Base-by-base conservation (phyloP, 2,329 filamentous ascomycete genomes). In the Penicillium decumbens region DNA sequence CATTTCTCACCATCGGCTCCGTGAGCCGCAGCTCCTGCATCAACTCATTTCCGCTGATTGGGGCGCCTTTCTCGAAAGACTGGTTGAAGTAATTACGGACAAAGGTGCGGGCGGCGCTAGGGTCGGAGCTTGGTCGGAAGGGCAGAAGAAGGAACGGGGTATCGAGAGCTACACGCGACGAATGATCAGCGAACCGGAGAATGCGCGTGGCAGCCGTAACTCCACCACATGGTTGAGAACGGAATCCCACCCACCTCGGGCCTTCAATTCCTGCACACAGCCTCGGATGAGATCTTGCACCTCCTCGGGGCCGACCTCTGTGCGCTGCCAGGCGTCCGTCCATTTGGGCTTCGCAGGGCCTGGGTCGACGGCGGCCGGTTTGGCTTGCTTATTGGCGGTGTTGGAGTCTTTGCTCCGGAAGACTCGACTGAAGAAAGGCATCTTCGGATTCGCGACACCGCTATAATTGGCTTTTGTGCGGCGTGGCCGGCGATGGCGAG, bases 101-200 rank as follows among this genome's bases (percentile, higher is more conserved):
- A 63, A 97, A 97, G 20, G 87, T 92, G 67, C 91, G 88, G 54
- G 95, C 90, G 45, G 89, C 88, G 70, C 88, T 93, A 38, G 92
- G 87, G 67, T 98, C 90, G 56, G 91, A 93, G 25, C 88, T 89
- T 20, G 92, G 93, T 62, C 93, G 87, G 73, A 96, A 98, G 10
- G 93, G 93, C 3, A 98, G 80, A 7, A 98, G 84, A 25, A 97
- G 80, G 70, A 98, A 97, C 1, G 93, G 93, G 52, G 87, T 84
- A 68, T 96, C 86, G 63, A 97, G 84, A 58, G 85, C 90, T 95
- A 60, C 44, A 60, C 41, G 27, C 40, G 47, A 52, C 55, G 46
- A 63, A 60, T 58, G 59, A 68, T 68, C 59, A 68, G 65, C 61
- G 59, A 59, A 58, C 51, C 52, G 58, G 53, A 54, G 55, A 58